Evolutionary conservation across 2,329 filamentous ascomycete genomes (phyloP), one percentile per base, ranked within the genome.

Genomic region (Echinosphaeria canescens): DNA sequence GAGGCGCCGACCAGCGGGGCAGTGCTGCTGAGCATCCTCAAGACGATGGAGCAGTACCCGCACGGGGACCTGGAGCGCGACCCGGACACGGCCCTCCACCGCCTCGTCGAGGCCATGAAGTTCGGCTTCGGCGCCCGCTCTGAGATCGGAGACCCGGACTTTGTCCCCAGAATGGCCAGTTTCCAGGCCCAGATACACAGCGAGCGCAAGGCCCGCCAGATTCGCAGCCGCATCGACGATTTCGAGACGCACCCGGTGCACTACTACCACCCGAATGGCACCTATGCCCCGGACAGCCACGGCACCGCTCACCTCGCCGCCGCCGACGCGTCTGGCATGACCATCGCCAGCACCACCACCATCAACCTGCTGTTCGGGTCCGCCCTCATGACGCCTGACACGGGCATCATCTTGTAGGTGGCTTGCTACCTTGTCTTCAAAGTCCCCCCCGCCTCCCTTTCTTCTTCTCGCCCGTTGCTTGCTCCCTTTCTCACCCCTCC

Each of bases 351-450:
- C 10, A 93, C 84, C 0, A 88, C 81, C 1, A 93, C 85, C 0
- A 56, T 93, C 30, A 93, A 93, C 47, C 57, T 88, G 4, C 58
- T 88, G 3, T 95, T 91, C 38, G 85, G 85, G 24, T 74, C 71
- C 15, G 59, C 69, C 13, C 47, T 91, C 34, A 68, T 91, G 49
- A 75, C 85, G 1, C 79, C 81, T 0, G 62, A 74, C 37, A 84
- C 81, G 0, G 84, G 84, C 12, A 61, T 92, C 30, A 79, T 90
- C 29, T 66, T 90, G 48, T 34, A 29, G 20, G 32, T 18, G n/a
- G n/a, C n/a, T n/a, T n/a, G n/a, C n/a, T n/a, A n/a, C n/a, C n/a
- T n/a, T 5, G 12, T 13, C 11, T 39, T 5, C 10, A n/a, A 3
- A 10, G 8, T 11, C 13, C 5, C 26, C 5, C n/a, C 11, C 4